Base-by-base conservation (phyloP, 140 eudicot genomes). In the Bidens hawaiensis region DNA sequence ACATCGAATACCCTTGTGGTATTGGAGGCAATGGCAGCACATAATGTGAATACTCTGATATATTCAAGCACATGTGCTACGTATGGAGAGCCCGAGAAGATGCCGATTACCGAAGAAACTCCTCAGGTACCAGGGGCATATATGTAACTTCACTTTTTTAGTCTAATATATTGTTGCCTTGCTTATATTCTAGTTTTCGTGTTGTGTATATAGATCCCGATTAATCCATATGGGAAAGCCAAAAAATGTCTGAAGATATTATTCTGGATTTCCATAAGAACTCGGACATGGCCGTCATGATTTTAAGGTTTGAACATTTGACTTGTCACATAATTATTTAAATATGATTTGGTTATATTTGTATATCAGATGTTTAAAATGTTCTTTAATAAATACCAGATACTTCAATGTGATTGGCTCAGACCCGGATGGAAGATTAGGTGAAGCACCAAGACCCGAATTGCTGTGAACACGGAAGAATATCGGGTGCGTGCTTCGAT, bases 21-120 rank as follows among this genome's bases (percentile, higher is more conserved):
- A 27, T 74, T 90, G 73, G 78, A 90, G 76, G 95, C 97, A 19
- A 86, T 90, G 94, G 83, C 82, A 3, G 40, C 75, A 27, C 86
- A 90, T 62, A 74, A 76, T 17, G 90, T 90, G 28, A 78, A 75
- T 25, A 87, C 97, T 19, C 61, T 90, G 52, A 90, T 86, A 64
- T 86, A 90, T 52, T 90, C 97, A 1, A 90, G 95, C 77, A 86
- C 97, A 10, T 86, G 97, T 74, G 97, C 97, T 26, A 90, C 97
- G 0, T 90, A 90, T 54, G 97, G 97, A 14, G 97, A 90, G 70
- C 95, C 97, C 2, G 85, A 90, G 40, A 86, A 81, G 70, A 90
- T 90, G 97, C 97, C 97, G 6, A 86, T 90, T 62, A 90, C 86
- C 22, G 97, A 90, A 80, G 79, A 64, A 38, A 90, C 97, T 54